Base-by-base conservation (phyloP, 352 stramenopile genomes). In the Thalassiosira mediterranea region DNA sequence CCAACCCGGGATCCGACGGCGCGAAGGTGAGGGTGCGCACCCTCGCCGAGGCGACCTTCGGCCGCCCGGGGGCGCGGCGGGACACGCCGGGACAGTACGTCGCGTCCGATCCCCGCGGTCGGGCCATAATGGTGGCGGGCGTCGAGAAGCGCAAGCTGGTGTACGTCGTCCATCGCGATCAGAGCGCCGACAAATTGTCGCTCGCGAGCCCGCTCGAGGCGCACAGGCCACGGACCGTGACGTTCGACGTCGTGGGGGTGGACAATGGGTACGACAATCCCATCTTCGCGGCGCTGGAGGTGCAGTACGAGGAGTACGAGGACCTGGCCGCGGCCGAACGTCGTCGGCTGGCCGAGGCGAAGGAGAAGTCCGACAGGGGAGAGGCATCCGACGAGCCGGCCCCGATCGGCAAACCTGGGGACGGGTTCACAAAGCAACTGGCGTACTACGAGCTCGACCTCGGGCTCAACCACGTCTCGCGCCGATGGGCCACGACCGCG, bases 61-160 rank as follows among this genome's bases (percentile, higher is more conserved):
- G 96, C 52, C 98, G 98, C 86, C 97, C 94, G 0, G 97, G 96
- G 17, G 98, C 95, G 72, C 92, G 97, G 54, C 94, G 97, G 26
- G 97, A 97, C 66, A 98, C 97, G 13, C 97, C 97, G 0, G 97
- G 97, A 0, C 96, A 99, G 84, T 99, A 99, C 86, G 56, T 99
- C 26, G 96, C 96, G 0, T 90, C 89, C 4, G 97, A 99, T 80
- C 97, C 97, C 19, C 97, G 97, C 69, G 97, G 97, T 28, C 94
- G 97, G 17, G 96, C 97, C 17, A 90, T 99, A 17, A 97, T 99
- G 90, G 91, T 99, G 40, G 92, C 81, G 4, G 82, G 85, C 11
- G 75, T 98, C 21, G 97, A 99, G 90, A 99, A 99, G 86, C 96
- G 98, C 77, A 98, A 99, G 76, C 90, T 99, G 10, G 97, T 99